Base-by-base conservation (phyloP, 2,329 filamentous ascomycete species). In the Paecilomyces fulvus region DNA sequence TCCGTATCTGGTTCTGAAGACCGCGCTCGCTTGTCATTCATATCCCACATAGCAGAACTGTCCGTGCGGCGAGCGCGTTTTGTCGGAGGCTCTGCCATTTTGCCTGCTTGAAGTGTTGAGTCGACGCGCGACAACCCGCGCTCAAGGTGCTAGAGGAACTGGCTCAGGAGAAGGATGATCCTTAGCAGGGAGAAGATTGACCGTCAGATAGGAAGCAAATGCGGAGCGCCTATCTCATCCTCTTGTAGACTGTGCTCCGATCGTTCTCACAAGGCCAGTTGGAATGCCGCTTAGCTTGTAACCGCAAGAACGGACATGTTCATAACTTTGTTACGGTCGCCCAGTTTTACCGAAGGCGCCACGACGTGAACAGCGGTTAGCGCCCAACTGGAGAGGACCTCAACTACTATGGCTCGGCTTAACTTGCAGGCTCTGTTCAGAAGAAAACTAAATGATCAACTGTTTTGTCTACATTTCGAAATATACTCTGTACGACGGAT, bases 11-110 rank as follows among this genome's bases (percentile, higher is more conserved):
- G 56, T 30, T 67, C 72, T 46, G 63, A 60, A 8, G 63, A 63
- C 33, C 63, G 65, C 28, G 64, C 61, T 28, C 60, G 63, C 20
- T 63, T 67, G 46, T 74, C 70, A 54, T 72, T 70, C 56, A 68
- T 65, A 59, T 87, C 84, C 81, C 83, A 83, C 79, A 83, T 83
- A 54, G 81, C 77, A 53, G 79, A 80, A 69, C 80, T 83, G 62
- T 86, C 83, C n/a, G 76, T 76, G 51, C 76, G 71, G 58, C 77
- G 75, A 20, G 77, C 67, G 53, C 79, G 78, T 66, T 80, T 81
- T 54, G 77, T 69, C 58, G 80, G 75, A 61, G 77, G 77, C 63
- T 82, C 80, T 23, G 79, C 70, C 81, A 83, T 83, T 52, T 28
- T 69, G 51, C 11, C 53, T 52, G 31, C 37, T 56, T 49, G 55